These are phyloP conservation scores for Astragalus glycyphyllos DNA, from an alignment of 306 rosid genomes.

Conservation along the genomic window DNA sequence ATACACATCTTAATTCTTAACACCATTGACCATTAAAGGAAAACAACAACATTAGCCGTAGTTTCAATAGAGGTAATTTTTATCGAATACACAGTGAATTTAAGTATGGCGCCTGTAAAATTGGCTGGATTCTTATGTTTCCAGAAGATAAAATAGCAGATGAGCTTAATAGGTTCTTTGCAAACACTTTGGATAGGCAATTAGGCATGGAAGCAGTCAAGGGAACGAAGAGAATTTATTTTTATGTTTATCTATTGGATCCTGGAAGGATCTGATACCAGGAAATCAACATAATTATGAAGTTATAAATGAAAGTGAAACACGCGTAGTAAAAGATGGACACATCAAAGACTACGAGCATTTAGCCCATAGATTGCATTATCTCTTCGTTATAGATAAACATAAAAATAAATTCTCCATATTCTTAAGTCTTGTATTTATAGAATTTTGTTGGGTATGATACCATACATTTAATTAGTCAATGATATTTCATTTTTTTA, in stretches of 20 bases:
- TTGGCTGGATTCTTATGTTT: constrained; percentile 70
- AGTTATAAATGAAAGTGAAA: constrained; percentile 42
- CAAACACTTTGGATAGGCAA: constrained; percentile 74
- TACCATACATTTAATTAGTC: no score
- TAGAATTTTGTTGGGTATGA: no score
- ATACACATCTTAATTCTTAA: constrained; percentile 85
- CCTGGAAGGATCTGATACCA: constrained; percentile 35
- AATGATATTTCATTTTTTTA: no score
- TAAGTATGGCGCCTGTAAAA: constrained; percentile 85
- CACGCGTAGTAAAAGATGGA: constrained; percentile 39
- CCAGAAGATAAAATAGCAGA: constrained; percentile 68
- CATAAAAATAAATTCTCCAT: no score
- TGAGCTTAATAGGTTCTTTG: constrained; percentile 69
- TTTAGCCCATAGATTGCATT: no score
- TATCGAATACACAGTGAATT: constrained; percentile 87
- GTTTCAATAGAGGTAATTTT: constrained; percentile 86
- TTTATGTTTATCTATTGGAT: constrained; percentile 42
- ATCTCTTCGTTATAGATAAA: no score
- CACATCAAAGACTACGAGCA: no score
- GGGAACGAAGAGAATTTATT: constrained; percentile 50
- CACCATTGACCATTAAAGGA: constrained; percentile 88
- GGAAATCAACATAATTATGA: constrained; percentile 46
- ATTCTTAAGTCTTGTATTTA: no score
- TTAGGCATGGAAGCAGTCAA: constrained; percentile 61
- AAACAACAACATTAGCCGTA: constrained; percentile 92